A percentile compares a stretch with the other conserved stretches of the same genome.
phyloP scores from a whole-genome alignment of 108 stramenopile genomes.

The Parietichytrium sp. region DNA sequence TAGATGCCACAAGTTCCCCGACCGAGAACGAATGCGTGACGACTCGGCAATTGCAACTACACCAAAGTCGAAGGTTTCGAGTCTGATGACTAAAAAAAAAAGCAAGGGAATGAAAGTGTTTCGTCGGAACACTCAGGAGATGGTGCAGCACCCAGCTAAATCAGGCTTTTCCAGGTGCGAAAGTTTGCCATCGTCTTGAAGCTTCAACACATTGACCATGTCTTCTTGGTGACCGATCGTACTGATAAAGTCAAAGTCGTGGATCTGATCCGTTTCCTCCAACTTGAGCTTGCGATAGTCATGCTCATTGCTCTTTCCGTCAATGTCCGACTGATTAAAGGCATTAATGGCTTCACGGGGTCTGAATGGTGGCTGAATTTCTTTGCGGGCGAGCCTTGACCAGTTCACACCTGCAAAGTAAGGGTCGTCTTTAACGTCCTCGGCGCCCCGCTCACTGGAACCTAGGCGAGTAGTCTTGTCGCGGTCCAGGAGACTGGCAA shows the following conservation, averaged over 20 bases:
- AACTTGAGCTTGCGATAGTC: slow-evolving; percentile 38
- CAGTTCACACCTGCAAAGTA: not conserved
- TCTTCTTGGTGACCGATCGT: slow-evolving; percentile 15
- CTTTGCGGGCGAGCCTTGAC: not conserved
- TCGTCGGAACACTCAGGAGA: not conserved
- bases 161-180: not conserved
- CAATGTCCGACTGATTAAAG: slow-evolving; percentile 4
- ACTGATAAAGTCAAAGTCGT: not conserved
- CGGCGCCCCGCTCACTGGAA: not conserved
- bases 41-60: too few relatives aligned
- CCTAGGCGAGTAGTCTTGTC: slow-evolving; percentile 23
- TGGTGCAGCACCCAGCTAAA: not conserved
- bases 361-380: not conserved
- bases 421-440: slow-evolving; percentile 21
- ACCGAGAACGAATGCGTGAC: too few relatives aligned
- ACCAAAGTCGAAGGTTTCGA: too few relatives aligned
- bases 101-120: too few relatives aligned
- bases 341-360: slow-evolving; percentile 18
- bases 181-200: slow-evolving; percentile 26
- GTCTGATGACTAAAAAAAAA: too few relatives aligned
- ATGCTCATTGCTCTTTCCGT: slow-evolving; percentile 36
- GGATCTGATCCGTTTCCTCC: not conserved
- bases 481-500: not conserved
- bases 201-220: not conserved
- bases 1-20: too few relatives aligned